Evolutionary conservation across 805 yeast genomes (phyloP).

Genomic region (Pichia scutulata): DNA sequence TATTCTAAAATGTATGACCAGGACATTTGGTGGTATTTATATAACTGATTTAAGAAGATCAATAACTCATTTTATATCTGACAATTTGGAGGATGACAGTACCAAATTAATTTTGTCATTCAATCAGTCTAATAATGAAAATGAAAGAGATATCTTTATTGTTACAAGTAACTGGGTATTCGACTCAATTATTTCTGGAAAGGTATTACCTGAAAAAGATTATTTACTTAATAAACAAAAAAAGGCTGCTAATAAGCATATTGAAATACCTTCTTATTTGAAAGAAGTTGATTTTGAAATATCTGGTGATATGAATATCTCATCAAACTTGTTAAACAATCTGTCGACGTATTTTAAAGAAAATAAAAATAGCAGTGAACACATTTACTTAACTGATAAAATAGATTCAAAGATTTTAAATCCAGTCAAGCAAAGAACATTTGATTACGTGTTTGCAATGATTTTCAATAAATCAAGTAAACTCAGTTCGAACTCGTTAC

Average conservation of each 20-base stretch:
- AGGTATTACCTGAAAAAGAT: slow-evolving; percentile 32
- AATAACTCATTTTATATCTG: slow-evolving; percentile 74
- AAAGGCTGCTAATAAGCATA: neutral
- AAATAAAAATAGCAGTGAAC: neutral
- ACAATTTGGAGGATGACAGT: slow-evolving; percentile 45
- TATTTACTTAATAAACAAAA: neutral
- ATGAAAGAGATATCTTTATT: slow-evolving; percentile 39
- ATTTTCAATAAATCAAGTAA: slow-evolving; percentile 47
- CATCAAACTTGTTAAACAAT: neutral
- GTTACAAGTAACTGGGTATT: slow-evolving; percentile 74
- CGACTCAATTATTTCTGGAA: neutral
- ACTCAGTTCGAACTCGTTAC: slow-evolving; percentile 42
- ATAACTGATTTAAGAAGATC: slow-evolving; percentile 53
- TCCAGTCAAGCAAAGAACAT: slow-evolving; percentile 38
- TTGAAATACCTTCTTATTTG: neutral
- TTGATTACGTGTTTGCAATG: slow-evolving; percentile 71
- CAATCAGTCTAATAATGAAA: slow-evolving; percentile 20
- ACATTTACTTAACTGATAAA: neutral
- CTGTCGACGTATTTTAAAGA: neutral
- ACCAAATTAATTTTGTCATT: slow-evolving; percentile 23
- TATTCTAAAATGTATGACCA: slow-evolving; percentile 58
- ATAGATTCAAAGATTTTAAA: slow-evolving; percentile 30
- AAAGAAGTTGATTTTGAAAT: neutral
- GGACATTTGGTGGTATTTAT: slow-evolving; percentile 72
- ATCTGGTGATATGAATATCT: neutral